These are phyloP conservation scores for Mycena haematopus DNA, from an alignment of 768 basidiomycete species.

Conservation along the genomic window DNA sequence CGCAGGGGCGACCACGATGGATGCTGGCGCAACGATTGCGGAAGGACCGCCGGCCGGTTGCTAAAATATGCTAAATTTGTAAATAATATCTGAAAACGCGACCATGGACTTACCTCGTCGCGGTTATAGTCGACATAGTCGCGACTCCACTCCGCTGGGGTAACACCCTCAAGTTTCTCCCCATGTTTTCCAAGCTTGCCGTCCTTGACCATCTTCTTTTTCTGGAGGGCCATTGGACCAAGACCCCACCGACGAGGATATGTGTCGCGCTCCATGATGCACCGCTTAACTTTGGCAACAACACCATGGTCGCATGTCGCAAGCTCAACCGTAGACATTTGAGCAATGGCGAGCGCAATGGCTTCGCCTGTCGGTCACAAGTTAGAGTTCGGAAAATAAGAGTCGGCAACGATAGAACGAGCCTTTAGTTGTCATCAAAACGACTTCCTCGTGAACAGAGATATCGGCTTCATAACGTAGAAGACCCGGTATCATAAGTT, in stretches of 20 bases:
- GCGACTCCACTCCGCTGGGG: slow-evolving; percentile 89
- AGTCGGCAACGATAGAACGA: slow-evolving; percentile 6
- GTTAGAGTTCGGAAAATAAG: slow-evolving; percentile 15
- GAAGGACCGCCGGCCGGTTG: slow-evolving; percentile 49
- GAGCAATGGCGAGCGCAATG: slow-evolving; percentile 92
- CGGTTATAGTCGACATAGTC: slow-evolving; percentile 95
- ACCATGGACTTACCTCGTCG: slow-evolving; percentile 46
- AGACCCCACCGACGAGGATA: slow-evolving; percentile 99
- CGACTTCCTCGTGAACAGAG: slow-evolving; percentile 92
- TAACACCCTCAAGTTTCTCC: slow-evolving; percentile 84
- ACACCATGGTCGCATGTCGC: slow-evolving; percentile 98
- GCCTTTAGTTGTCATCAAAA: slow-evolving; percentile 99
- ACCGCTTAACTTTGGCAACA: slow-evolving; percentile 98
- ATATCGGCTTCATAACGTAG: slow-evolving; percentile 97
- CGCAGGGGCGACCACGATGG: slow-evolving; percentile 32
- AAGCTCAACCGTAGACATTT: slow-evolving; percentile 98
- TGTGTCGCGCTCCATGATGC: slow-evolving; percentile 99
- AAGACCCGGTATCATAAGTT: slow-evolving; percentile 99
- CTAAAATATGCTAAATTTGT: slow-evolving; percentile 30
- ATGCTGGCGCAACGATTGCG: slow-evolving; percentile 32
- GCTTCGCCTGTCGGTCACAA: slow-evolving; percentile 68
- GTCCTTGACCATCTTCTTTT: slow-evolving; percentile 99
- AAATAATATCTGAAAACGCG: slow-evolving; percentile 21
- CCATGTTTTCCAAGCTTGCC: slow-evolving; percentile 97
- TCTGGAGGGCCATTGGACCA: slow-evolving; percentile 95